Conservation (phyloP, 345 rosid genomes). For the Eucalyptus dawsonii region DNA sequence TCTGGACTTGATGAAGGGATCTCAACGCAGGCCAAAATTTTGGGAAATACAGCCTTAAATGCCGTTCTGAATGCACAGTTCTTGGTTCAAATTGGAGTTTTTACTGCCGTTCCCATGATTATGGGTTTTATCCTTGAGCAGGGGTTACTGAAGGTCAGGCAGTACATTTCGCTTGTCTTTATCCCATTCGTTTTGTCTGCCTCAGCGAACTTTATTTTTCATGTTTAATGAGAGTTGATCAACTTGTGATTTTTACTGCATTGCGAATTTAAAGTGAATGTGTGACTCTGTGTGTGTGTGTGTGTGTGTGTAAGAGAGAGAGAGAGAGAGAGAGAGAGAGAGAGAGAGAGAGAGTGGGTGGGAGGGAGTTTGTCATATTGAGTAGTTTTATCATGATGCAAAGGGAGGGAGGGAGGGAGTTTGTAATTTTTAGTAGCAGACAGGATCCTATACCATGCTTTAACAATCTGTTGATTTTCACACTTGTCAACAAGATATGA, state of each 20-base stretch:
- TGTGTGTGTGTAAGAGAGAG: background rate
- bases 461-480: background rate
- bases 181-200: background rate
- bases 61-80: slow-evolving; percentile 92
- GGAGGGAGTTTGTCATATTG: background rate
- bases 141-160: slow-evolving; percentile 82
- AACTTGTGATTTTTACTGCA: background rate
- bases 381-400: background rate
- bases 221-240: background rate
- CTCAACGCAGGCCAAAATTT: slow-evolving; percentile 28
- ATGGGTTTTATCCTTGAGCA: slow-evolving; percentile 96
- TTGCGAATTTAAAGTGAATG: background rate
- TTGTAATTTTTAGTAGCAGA: background rate
- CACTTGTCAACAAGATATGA: background rate
- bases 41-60: slow-evolving; percentile 80
- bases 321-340: no score
- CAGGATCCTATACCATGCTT: background rate
- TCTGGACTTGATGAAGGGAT: slow-evolving; percentile 82
- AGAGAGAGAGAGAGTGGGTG: background rate
- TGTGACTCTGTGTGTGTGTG: background rate
- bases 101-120: slow-evolving; percentile 97
- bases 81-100: slow-evolving; percentile 95
- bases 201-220: background rate
- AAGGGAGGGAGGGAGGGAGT: background rate
- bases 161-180: background rate